Evolutionary conservation across 805 yeast genomes (phyloP), one percentile per base, ranked within the genome.

Genomic region (Ogataea trehaloabstinens): DNA sequence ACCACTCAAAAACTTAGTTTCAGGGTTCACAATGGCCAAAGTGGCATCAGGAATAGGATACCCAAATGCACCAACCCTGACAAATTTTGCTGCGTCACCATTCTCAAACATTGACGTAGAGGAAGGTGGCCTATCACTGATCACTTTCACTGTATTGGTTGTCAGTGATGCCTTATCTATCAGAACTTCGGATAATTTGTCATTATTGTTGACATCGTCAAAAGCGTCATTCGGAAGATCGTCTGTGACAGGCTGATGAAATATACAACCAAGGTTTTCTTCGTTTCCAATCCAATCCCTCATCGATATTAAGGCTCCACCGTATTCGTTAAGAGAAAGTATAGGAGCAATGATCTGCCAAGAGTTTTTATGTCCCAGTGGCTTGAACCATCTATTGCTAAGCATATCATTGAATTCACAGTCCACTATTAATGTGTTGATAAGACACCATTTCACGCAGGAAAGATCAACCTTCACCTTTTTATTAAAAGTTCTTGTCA

Each of bases 21-120:
- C 98, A 0, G 98, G 98, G 56, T 95, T 89, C 0, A 93, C 98
- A 20, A 93, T 78, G 0, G 97, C 97, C 22, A 91, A 60, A 0
- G 95, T 86, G 0, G 97, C 91, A 64, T 91, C 96, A 0, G 97
- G 96, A 2, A 93, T 61, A 1, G 99, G 98, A 53, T 73, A 88
- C 0, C 99, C 99, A 70, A 91, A 93, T 0, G 96, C 84, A 13
- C 95, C 95, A 0, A 93, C 82, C 35, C 95, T 68, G 29, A 88
- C 64, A 36, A 69, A 74, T 34, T 73, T 75, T 11, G 74, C 63
- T 4, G 71, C 58, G 36, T 66, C 65, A 42, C 67, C 58, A 46
- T 52, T 44, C 46, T 63, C 54, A 50, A 65, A 48, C 48, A 64
- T 44, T 15, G 71, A 76, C 24, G 78, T 79, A 2, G 72, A 58